phyloP scores from a whole-genome alignment of 2,329 filamentous ascomycete genomes.

The Neoscytalidium dimidiatum region DNA sequence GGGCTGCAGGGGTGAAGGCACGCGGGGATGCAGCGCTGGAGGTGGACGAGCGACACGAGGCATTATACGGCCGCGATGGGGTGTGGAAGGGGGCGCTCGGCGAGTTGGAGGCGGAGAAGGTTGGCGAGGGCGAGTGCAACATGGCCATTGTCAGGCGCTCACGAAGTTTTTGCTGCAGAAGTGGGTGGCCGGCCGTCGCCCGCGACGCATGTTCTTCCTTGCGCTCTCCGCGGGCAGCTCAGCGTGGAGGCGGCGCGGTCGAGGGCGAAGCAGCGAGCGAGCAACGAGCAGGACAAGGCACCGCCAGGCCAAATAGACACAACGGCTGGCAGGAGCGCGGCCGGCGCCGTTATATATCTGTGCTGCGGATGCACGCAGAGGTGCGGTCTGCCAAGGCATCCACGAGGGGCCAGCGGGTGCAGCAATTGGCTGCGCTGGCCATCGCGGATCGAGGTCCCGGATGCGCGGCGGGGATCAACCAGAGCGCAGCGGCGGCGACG shows the following conservation, averaged over 20 bases:
- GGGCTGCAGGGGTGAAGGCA: conserved; percentile 32
- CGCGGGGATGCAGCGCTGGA: conserved; percentile 35
- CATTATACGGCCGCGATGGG: conserved; percentile 35
- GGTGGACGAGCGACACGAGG: conserved; percentile 33
- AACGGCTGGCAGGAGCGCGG: not conserved
- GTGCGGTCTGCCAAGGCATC: conserved; percentile 13
- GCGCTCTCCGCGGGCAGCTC: conserved; percentile 5
- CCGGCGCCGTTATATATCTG: conserved; percentile 9
- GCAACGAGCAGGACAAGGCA: conserved; percentile 12
- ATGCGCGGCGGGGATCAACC: conserved; percentile 4
- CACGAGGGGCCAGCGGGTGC: conserved; percentile 5
- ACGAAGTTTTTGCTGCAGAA: conserved; percentile 13
- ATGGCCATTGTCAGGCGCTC: conserved; percentile 17
- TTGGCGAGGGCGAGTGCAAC: conserved; percentile 38
- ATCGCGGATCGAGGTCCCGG: conserved; percentile 7
- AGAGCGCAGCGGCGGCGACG: not conserved
- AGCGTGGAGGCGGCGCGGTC: not conserved
- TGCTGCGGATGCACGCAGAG: not conserved
- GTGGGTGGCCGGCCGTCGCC: conserved; percentile 16
- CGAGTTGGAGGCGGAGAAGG: conserved; percentile 39
- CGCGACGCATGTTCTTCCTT: conserved; percentile 19
- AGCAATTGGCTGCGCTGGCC: conserved; percentile 7
- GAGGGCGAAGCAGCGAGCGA: conserved; percentile 16
- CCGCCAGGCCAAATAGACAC: not conserved
- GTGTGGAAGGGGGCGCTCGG: conserved; percentile 37